Percentiles rank a stretch among this genome's conserved stretches.
Conservation (phyloP, 441 rosid species). For the Brassica balearica region DNA sequence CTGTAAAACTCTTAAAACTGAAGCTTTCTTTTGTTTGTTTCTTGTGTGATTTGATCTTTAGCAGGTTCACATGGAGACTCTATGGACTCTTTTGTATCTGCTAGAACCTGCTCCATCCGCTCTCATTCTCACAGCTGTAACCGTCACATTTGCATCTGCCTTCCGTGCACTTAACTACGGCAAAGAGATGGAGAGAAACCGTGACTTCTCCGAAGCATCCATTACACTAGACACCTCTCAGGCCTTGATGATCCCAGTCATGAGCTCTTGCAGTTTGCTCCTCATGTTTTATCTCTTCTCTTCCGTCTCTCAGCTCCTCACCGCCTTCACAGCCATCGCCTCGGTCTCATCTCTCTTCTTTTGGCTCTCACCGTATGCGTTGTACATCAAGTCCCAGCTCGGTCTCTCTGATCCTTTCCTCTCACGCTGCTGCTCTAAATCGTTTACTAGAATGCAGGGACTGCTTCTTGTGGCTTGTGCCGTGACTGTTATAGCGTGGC, state of each 20-base stretch:
- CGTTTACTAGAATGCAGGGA: constrained; percentile 75
- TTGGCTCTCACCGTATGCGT: constrained; percentile 69
- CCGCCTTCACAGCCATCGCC: constrained; percentile 92
- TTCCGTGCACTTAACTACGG: constrained; percentile 91
- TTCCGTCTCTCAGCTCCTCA: constrained; percentile 86
- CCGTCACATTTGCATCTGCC: constrained; percentile 90
- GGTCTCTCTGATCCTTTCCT: constrained; percentile 86
- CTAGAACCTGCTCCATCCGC: constrained; percentile 92
- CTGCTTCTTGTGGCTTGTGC: constrained; percentile 62
- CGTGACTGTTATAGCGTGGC: constrained; percentile 80
- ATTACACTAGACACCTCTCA: constrained; percentile 86
- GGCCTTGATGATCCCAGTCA: constrained; percentile 89
- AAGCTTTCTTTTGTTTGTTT: too few relatives aligned
- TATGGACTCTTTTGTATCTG: constrained; percentile 83
- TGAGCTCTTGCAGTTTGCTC: constrained; percentile 98
- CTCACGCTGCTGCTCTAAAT: constrained; percentile 87
- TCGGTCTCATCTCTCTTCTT: constrained; percentile 90
- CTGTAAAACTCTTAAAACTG: too few relatives aligned
- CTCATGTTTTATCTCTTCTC: constrained; percentile 94
- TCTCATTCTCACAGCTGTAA: constrained; percentile 79
- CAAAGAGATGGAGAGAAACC: constrained; percentile 95
- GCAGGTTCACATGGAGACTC: constrained; percentile 60
- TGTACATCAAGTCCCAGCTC: constrained; percentile 62
- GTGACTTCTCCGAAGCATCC: constrained; percentile 83
- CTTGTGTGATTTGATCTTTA: too few relatives aligned